Evolutionary conservation across 805 yeast species (phyloP), one percentile per base, ranked within the genome.

Genomic region (Candida sithepensis): DNA sequence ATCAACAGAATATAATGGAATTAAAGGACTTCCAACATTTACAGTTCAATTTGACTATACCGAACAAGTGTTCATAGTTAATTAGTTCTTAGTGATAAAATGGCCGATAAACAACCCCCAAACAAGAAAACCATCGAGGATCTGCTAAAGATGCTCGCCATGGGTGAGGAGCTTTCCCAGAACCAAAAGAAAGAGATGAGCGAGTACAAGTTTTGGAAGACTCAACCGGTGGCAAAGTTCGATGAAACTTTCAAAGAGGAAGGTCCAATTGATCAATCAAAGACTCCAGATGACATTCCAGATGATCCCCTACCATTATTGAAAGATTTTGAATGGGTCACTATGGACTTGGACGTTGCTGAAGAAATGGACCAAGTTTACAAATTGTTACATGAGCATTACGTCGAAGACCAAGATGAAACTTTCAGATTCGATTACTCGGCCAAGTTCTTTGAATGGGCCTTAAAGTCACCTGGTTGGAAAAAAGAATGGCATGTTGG

Each of bases 141-240:
- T 49, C 73, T 87, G 44, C 66, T 87, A 53, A 71, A 72, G 59
- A 72, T 71, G 55, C 65, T 81, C 36, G 72, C 81, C 2, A 65
- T 75, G 71, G 81, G 81, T 32, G 77, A 77, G 51, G 74, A 74
- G 52, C 69, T 82, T 42, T 72, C 73, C n/a, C 81, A 73, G 39
- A 71, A 75, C 28, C 84, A 84, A 64, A 71, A 77, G 57, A 84
- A 83, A 53, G 78, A 82, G 20, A 89, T 90, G 87, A 82, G 86
- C 44, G 96, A 91, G 61, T 88, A 91, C 72, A 88, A 87, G 70
- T 94, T 94, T 69, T 94, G 99, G 99, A 88, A 86, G 61, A 94
- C 99, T 2, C 99, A 94, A 69, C 99, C 99, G 0, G 98, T 94
- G 19, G 78, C 90, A 8, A 74, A 73, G 26, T 81, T 91, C 53